Evolutionary conservation across 257 asterid genomes (phyloP).

Genomic region (Cinchona pubescens): DNA sequence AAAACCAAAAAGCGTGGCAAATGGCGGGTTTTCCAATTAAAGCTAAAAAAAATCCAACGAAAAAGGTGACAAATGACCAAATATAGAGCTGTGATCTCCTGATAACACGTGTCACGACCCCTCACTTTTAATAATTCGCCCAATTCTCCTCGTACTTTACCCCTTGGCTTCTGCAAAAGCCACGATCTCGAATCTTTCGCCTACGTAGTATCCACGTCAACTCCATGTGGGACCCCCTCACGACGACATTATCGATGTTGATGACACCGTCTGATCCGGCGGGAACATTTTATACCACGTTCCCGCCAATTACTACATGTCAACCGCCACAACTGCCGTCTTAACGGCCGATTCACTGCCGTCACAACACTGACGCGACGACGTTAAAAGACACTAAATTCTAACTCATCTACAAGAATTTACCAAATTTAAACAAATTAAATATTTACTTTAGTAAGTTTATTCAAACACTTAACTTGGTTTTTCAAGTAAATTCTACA

Average conservation of each 20-base stretch:
- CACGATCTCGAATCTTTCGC: constrained; percentile 1
- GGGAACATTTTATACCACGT: constrained; percentile 25
- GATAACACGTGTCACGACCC: constrained; percentile 16
- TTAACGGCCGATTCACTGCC: constrained; percentile 12
- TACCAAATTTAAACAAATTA: too few species aligned
- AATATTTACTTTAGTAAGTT: too few species aligned
- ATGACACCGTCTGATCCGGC: constrained; percentile 30
- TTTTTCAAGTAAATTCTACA: too few species aligned
- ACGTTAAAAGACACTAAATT: too few species aligned
- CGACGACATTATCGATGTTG: constrained; percentile 4
- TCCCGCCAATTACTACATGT: constrained; percentile 27
- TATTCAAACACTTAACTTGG: too few species aligned
- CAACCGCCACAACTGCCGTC: constrained; percentile 24
- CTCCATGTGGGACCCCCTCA: background rate
- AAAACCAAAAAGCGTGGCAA: constrained; percentile 11
- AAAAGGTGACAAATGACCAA: background rate
- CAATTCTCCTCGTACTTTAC: constrained; percentile 9
- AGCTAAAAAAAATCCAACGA: background rate
- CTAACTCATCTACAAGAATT: too few species aligned
- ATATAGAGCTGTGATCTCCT: constrained; percentile 22
- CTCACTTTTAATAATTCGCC: background rate
- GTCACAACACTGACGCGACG: background rate
- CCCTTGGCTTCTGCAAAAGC: constrained; percentile 22
- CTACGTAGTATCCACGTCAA: constrained; percentile 33
- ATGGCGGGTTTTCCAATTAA: constrained; percentile 20